A percentile compares a stretch with the other conserved stretches of the same genome.
Conservation (phyloP, 495 filamentous ascomycete genomes). For the Penicillium lagena region DNA sequence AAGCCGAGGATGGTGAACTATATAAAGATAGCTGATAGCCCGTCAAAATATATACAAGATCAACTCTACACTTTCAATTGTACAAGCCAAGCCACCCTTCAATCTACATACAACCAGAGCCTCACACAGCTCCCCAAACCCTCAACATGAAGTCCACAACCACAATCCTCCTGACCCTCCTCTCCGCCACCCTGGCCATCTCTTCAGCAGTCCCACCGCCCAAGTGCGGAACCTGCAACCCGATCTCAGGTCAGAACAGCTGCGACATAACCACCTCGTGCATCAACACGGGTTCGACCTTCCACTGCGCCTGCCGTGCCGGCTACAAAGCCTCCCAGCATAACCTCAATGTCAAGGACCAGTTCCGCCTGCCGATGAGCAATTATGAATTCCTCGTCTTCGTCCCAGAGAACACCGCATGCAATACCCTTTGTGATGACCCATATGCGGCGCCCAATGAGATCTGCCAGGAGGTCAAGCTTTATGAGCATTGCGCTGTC, state of each 20-base stretch:
- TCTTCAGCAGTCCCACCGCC: slow-evolving; percentile 13
- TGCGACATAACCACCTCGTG: slow-evolving; percentile 39
- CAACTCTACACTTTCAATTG: background rate
- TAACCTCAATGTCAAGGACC: slow-evolving; percentile 25
- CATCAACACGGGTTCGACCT: slow-evolving; percentile 60
- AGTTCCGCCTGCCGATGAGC: slow-evolving; percentile 36
- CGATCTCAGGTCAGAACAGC: slow-evolving; percentile 33
- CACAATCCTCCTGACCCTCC: slow-evolving; percentile 22
- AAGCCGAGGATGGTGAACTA: background rate
- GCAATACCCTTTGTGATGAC: slow-evolving; percentile 34
- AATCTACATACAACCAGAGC: background rate
- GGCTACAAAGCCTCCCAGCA: slow-evolving; percentile 53
- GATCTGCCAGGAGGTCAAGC: slow-evolving; percentile 33
- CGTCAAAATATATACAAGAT: slow-evolving; percentile 1
- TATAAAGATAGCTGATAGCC: slow-evolving; percentile 8
- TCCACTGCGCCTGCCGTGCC: slow-evolving; percentile 67
- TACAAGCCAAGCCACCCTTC: background rate
- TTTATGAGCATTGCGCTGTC: slow-evolving; percentile 23
- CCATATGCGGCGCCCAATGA: slow-evolving; percentile 20
- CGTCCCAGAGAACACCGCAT: slow-evolving; percentile 29
- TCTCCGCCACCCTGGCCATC: slow-evolving; percentile 16
- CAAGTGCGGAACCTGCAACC: slow-evolving; percentile 37
- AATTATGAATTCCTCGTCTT: slow-evolving; percentile 40
- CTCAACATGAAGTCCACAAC: slow-evolving; percentile 3
- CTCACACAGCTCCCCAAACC: slow-evolving; percentile 1